Percentiles rank a stretch among this genome's conserved stretches.
Conservation (phyloP, 306 rosid genomes). For the Dryas drummondii region DNA sequence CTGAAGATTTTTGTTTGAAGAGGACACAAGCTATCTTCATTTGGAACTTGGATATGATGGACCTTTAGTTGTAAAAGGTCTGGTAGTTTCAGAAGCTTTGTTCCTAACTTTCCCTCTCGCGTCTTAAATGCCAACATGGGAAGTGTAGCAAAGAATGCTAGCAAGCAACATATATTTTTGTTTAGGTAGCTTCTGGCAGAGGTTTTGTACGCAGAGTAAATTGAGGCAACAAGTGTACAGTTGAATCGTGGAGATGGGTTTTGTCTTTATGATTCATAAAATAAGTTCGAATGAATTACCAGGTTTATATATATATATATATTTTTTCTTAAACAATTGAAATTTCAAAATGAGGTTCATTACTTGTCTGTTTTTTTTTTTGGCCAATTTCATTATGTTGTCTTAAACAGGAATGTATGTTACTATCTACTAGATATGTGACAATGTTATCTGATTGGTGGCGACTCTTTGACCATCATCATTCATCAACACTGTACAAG, state of each 20-base stretch:
- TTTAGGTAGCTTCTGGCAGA: slow-evolving; percentile 19
- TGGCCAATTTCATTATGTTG: background rate
- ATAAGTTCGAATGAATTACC: slow-evolving; percentile 7
- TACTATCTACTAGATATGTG: too few relatives aligned
- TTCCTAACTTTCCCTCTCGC: slow-evolving; percentile 17
- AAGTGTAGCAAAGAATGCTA: background rate
- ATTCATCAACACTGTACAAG: too few relatives aligned
- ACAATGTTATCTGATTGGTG: too few relatives aligned
- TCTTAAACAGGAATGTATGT: slow-evolving; percentile 1
- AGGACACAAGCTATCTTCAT: slow-evolving; percentile 30
- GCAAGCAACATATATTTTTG: slow-evolving; percentile 1
- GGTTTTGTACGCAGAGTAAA: slow-evolving; percentile 27
- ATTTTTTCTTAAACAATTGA: background rate
- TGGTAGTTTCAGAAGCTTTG: slow-evolving; percentile 20
- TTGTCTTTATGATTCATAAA: background rate
- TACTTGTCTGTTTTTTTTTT: too few relatives aligned
- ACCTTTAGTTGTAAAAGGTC: too few relatives aligned
- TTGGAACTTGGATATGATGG: background rate
- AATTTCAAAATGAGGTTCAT: background rate
- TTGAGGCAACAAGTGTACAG: slow-evolving; percentile 48
- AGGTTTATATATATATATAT: background rate
- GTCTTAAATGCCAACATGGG: background rate
- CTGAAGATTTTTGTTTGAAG: slow-evolving; percentile 18
- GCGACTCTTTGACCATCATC: too few relatives aligned
- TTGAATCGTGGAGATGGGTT: slow-evolving; percentile 14